Evolutionary conservation across 257 asterid genomes (phyloP), one percentile per base, ranked within the genome.

Genomic region (Striga asiatica): DNA sequence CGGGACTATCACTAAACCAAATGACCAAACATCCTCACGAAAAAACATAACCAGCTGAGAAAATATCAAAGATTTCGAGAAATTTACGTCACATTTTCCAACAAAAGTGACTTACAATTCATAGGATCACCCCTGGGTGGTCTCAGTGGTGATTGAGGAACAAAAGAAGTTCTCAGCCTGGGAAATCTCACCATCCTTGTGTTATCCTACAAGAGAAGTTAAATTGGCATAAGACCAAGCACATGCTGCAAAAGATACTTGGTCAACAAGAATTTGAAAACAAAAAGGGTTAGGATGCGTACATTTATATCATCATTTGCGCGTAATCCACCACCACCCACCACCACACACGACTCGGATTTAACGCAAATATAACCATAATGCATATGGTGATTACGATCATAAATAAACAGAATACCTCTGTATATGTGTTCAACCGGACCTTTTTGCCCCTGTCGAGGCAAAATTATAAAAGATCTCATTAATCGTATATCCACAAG

Each of bases 291-390:
- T 20, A 19, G 59, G 76, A 66, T 53, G 34, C 83, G 29, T 75
- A 92, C 99, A 75, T 78, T 82, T 65, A 84, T 74, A 60, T 91
- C 88, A 51, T 83, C 81, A 64, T 80, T 86, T 55, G 93, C 69
- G 5, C 89, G 84, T 39, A 93, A 80, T 64, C 98, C 98, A 69
- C 98, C 98, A 66, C 98, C 98, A 69, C 98, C 98, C 68, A 92
- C 81, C 74, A 85, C 73, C 78, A 75, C 64, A 69, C 99, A 88
- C 47, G 84, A 79, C 54, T 82, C 86, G 10, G 95, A 62, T 75
- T 84, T 92, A 53, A 82, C 95, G 56, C 97, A 92, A 42, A 92
- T 88, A 79, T 78, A 92, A 55, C 97, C 99, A 66, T 91, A 94
- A 68, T 92, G 97, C 80, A 84, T 97, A 9, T 82, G 95, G 73